Conservation (phyloP, 805 yeast genomes). For the Cyberlindnera meyerae region DNA sequence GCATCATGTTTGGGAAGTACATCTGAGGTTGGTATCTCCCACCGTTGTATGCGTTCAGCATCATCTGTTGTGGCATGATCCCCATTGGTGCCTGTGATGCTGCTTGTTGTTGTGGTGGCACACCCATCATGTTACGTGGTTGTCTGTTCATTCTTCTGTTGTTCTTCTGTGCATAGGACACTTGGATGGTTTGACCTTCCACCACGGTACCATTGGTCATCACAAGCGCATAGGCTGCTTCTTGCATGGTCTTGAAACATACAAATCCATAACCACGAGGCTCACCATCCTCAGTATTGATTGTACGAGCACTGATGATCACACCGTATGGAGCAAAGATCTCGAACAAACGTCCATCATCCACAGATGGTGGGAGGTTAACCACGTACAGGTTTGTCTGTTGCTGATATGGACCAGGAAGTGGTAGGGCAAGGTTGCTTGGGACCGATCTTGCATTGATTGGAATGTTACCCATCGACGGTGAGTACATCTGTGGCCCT, state of each 20-base stretch:
- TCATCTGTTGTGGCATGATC: conserved; percentile 3
- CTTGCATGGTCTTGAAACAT: conserved; percentile 54
- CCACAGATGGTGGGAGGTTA: conserved; percentile 46
- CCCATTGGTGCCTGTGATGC: conserved; percentile 1
- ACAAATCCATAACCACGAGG: conserved; percentile 79
- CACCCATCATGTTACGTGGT: conserved; percentile 1
- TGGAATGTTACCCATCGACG: too few relatives aligned
- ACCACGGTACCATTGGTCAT: conserved; percentile 56
- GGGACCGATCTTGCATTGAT: not conserved
- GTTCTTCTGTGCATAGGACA: conserved; percentile 72
- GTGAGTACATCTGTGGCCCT: too few relatives aligned
- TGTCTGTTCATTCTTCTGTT: conserved; percentile 30
- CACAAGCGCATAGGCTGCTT: conserved; percentile 62
- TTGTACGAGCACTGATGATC: conserved; percentile 47
- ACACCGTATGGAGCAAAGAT: conserved; percentile 43
- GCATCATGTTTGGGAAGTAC: not conserved
- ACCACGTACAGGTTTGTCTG: conserved; percentile 69
- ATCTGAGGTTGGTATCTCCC: not conserved
- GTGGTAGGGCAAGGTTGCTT: conserved; percentile 24
- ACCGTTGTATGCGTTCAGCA: not conserved
- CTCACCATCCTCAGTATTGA: conserved; percentile 34
- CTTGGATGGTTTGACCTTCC: conserved; percentile 50
- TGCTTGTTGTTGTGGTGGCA: not conserved
- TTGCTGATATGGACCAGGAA: conserved; percentile 46
- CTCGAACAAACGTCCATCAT: conserved; percentile 43